Conservation (phyloP, 192 early-diverging fungal genomes). For the Lobosporangium transversale region DNA sequence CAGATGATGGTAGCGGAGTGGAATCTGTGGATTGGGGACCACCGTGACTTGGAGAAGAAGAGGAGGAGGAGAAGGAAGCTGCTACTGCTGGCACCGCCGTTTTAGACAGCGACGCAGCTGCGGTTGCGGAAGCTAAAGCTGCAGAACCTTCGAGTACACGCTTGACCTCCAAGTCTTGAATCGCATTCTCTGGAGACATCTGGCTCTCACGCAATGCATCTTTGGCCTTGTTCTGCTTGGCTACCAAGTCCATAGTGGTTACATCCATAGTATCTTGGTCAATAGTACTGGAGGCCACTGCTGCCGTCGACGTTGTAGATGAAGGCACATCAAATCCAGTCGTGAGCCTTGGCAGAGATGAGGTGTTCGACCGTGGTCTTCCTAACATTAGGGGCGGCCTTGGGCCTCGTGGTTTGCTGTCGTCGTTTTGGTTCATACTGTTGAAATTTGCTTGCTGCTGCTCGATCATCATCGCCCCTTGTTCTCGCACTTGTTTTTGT, state of each 20-base stretch:
- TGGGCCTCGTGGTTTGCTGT: slow-evolving; percentile 43
- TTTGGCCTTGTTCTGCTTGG: slow-evolving; percentile 5
- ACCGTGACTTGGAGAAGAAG: background rate
- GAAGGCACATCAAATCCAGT: slow-evolving; percentile 34
- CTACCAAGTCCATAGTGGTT: background rate
- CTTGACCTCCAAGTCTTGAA: slow-evolving; percentile 49
- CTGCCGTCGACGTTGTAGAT: background rate
- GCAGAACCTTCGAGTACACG: slow-evolving; percentile 47
- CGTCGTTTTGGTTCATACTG: slow-evolving; percentile 30
- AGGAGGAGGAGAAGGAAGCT: no score
- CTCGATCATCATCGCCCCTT: no score
- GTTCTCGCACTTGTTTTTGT: background rate
- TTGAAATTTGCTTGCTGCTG: slow-evolving; percentile 33
- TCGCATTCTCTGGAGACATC: slow-evolving; percentile 42
- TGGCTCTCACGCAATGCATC: slow-evolving; percentile 9
- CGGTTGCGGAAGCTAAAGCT: slow-evolving; percentile 15
- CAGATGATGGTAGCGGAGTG: slow-evolving; percentile 24
- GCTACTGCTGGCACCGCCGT: background rate
- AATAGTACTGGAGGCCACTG: no score
- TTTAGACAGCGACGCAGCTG: background rate
- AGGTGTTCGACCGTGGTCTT: slow-evolving; percentile 37
- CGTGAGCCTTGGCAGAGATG: slow-evolving; percentile 15
- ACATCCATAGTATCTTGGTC: background rate
- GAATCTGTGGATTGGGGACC: slow-evolving; percentile 24
- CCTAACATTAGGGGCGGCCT: slow-evolving; percentile 39